Conservation (phyloP, 441 rosid species). For the Daphne laureola region DNA sequence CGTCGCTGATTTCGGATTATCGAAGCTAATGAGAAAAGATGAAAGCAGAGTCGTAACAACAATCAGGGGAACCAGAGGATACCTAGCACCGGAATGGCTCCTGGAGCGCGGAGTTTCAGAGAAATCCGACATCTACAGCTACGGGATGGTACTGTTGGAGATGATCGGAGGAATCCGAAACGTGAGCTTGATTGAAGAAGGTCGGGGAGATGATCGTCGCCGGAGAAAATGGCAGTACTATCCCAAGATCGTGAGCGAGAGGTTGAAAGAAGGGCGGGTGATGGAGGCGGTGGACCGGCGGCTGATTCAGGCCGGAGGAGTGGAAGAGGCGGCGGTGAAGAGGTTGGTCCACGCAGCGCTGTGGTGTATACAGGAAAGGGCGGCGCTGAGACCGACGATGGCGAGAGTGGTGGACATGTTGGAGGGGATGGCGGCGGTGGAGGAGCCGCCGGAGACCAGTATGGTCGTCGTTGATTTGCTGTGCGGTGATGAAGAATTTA, state of each 20-base stretch:
- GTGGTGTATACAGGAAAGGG: slow-evolving; percentile 83
- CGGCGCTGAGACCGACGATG: slow-evolving; percentile 64
- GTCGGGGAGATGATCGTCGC: slow-evolving; percentile 19
- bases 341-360: slow-evolving; percentile 53
- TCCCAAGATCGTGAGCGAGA: slow-evolving; percentile 56
- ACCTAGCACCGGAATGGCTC: slow-evolving; percentile 87
- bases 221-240: slow-evolving; percentile 53
- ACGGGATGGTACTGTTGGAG: slow-evolving; percentile 73
- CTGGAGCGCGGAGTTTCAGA: slow-evolving; percentile 59
- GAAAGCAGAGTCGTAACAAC: slow-evolving; percentile 64
- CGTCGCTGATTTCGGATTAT: slow-evolving; percentile 71
- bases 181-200: slow-evolving; percentile 30
- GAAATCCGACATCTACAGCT: slow-evolving; percentile 76
- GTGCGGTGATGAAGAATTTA: slow-evolving; percentile 32
- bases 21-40: slow-evolving; percentile 59
- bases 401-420: slow-evolving; percentile 68
- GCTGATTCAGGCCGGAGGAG: slow-evolving; percentile 30
- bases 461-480: slow-evolving; percentile 60
- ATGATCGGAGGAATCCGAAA: slow-evolving; percentile 69
- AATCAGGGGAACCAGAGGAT: slow-evolving; percentile 70
- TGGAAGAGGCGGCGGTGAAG: slow-evolving; percentile 52
- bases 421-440: slow-evolving; percentile 46
- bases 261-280: slow-evolving; percentile 46
- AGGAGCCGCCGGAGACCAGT: slow-evolving; percentile 62
- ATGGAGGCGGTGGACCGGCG: slow-evolving; percentile 64